Percentiles rank a stretch among this genome's conserved stretches.
phyloP scores from a whole-genome alignment of 352 stramenopile species.

The Phytophthora gonapodyides region DNA sequence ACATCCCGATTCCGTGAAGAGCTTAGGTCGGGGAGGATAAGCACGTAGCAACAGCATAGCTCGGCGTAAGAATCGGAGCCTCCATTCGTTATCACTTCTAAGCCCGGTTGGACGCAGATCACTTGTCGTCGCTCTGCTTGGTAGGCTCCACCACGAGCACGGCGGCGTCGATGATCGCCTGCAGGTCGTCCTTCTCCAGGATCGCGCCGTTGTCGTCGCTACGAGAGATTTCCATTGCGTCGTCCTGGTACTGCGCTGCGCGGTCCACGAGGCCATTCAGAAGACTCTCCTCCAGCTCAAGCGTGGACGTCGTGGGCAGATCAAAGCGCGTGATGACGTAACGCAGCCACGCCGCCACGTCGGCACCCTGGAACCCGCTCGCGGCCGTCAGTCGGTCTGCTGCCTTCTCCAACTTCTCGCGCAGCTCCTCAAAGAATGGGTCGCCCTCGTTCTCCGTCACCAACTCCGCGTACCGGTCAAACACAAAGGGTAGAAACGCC shows the following conservation, averaged over 20 bases:
- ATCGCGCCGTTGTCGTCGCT: conserved; percentile 40
- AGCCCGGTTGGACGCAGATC: conserved; percentile 8
- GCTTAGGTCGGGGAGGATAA: neutral
- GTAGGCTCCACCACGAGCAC: conserved; percentile 34
- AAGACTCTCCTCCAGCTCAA: conserved; percentile 64
- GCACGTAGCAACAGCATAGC: conserved; percentile 2
- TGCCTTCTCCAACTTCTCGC: conserved; percentile 53
- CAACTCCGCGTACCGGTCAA: conserved; percentile 59
- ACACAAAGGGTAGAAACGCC: conserved; percentile 71
- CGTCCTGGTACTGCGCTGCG: conserved; percentile 55
- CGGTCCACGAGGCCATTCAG: conserved; percentile 62
- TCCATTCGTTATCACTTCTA: conserved; percentile 26
- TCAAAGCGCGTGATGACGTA: conserved; percentile 67
- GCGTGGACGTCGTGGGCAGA: conserved; percentile 49
- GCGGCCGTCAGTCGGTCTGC: conserved; percentile 50
- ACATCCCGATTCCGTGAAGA: conserved; percentile 15
- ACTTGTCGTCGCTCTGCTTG: conserved; percentile 26
- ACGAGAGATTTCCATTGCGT: conserved; percentile 37
- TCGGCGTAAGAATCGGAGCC: conserved; percentile 1
- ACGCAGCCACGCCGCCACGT: conserved; percentile 60
- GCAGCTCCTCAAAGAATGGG: conserved; percentile 65
- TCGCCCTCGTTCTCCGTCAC: conserved; percentile 66
- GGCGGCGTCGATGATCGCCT: conserved; percentile 54
- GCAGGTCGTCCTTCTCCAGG: conserved; percentile 68
- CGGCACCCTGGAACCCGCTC: conserved; percentile 59